A percentile compares a stretch with the other conserved stretches of the same genome.
These are phyloP conservation scores for Trametes cinnabarina DNA, from an alignment of 768 basidiomycete genomes.

Conservation along the genomic window DNA sequence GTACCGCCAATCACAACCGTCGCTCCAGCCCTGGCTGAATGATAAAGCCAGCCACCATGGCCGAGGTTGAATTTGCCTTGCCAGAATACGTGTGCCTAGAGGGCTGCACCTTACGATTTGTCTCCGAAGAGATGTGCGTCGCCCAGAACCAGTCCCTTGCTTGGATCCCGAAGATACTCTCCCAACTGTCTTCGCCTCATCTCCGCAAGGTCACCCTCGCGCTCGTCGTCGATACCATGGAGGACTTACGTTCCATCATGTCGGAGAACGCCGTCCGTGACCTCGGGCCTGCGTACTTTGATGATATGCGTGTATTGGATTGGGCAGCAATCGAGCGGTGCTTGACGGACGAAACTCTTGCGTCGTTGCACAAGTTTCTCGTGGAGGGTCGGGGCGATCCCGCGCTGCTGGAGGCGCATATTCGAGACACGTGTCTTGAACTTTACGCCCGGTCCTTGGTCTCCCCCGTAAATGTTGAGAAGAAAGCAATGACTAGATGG, in stretches of 20 bases:
- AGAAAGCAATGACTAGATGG: neutral
- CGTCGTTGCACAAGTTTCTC: slow-evolving; percentile 4
- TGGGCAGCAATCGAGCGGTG: slow-evolving; percentile 17
- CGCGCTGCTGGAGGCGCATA: neutral
- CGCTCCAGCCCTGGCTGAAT: neutral
- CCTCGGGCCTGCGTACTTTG: slow-evolving; percentile 17
- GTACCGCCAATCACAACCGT: too few relatives aligned
- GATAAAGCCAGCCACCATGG: neutral
- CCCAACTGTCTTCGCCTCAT: slow-evolving; percentile 16
- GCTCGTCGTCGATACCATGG: slow-evolving; percentile 23
- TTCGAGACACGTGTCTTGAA: neutral
- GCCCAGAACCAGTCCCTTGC: slow-evolving; percentile 21
- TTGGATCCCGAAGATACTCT: slow-evolving; percentile 21
- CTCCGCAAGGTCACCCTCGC: slow-evolving; percentile 21
- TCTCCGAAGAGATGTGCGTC: slow-evolving; percentile 27
- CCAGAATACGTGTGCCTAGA: slow-evolving; percentile 16
- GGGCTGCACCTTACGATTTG: slow-evolving; percentile 19
- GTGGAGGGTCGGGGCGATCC: slow-evolving; percentile 19
- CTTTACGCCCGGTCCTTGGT: slow-evolving; percentile 8
- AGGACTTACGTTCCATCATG: slow-evolving; percentile 23
- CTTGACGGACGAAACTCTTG: neutral
- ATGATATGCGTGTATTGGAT: slow-evolving; percentile 23
- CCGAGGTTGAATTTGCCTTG: slow-evolving; percentile 9
- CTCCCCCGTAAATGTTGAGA: neutral
- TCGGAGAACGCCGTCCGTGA: slow-evolving; percentile 27